phyloP scores from a whole-genome alignment of 1,284 basidiomycete species.

The Phellopilus nigrolimitatus region DNA sequence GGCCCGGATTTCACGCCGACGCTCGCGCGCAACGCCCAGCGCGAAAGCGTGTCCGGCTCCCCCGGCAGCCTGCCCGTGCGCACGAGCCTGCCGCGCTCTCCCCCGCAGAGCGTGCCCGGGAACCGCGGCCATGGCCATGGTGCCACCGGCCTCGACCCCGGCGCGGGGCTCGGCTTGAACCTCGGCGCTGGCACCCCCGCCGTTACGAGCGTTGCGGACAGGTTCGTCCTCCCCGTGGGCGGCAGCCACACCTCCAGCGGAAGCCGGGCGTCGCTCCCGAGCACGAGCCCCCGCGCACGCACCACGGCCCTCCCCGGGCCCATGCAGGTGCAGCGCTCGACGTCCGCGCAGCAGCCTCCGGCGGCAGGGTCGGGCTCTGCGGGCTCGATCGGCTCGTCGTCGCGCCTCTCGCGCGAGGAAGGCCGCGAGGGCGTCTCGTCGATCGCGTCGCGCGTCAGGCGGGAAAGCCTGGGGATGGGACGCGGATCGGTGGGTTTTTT shows the following conservation, averaged over 20 bases:
- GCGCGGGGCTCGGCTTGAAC: conserved; percentile 4
- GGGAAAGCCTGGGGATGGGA: conserved; percentile 36
- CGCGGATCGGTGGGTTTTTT: conserved; percentile 31
- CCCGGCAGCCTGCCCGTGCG: conserved; percentile 41
- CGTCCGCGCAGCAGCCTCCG: conserved; percentile 4
- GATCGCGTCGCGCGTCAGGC: conserved; percentile 36
- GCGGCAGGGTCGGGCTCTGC: conserved; percentile 28
- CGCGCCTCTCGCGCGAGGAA: conserved; percentile 35
- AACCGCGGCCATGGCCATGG: background rate
- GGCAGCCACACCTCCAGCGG: conserved; percentile 8
- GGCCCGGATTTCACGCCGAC: conserved; percentile 61
- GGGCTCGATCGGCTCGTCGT: conserved; percentile 32
- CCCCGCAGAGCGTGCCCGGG: conserved; percentile 27
- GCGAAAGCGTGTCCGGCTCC: conserved; percentile 41
- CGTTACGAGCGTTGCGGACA: conserved; percentile 42
- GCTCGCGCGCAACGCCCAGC: conserved; percentile 40
- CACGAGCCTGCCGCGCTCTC: conserved; percentile 40
- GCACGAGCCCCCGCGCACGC: conserved; percentile 32
- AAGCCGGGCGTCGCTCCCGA: conserved; percentile 15
- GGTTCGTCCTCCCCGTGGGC: conserved; percentile 45
- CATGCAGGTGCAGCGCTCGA: conserved; percentile 14
- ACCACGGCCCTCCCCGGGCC: conserved; percentile 34
- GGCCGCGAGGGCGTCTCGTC: conserved; percentile 30
- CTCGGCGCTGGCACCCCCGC: conserved; percentile 6
- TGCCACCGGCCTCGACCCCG: background rate